Conservation (phyloP, 148 eudicot species). For the Heliosperma pusillum region DNA sequence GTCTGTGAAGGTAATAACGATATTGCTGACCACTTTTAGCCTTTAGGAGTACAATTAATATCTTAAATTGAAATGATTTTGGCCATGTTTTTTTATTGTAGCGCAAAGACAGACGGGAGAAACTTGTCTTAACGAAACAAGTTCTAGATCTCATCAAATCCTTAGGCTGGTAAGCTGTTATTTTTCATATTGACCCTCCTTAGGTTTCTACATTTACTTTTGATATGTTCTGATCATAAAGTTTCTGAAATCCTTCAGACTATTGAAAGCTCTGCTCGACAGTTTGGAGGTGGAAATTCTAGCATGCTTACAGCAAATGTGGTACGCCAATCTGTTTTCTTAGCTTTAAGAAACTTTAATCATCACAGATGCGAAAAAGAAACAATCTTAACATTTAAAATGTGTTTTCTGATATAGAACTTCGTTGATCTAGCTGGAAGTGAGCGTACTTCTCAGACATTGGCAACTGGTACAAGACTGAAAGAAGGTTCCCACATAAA, state of each 20-base stretch:
- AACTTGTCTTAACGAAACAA: slow-evolving; percentile 72
- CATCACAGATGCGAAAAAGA: neutral
- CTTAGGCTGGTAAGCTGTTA: slow-evolving; percentile 62
- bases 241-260: slow-evolving; percentile 24
- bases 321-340: slow-evolving; percentile 41
- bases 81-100: slow-evolving; percentile 24
- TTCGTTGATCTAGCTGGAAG: slow-evolving; percentile 99
- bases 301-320: slow-evolving; percentile 78
- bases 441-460: slow-evolving; percentile 91
- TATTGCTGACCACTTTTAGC: neutral
- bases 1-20: slow-evolving; percentile 62
- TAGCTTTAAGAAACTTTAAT: neutral
- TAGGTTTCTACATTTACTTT: neutral
- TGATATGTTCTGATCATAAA: neutral
- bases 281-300: slow-evolving; percentile 46
- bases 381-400: neutral
- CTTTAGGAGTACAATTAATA: neutral
- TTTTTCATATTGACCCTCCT: neutral
- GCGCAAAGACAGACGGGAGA: slow-evolving; percentile 97
- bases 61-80: neutral
- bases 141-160: slow-evolving; percentile 96
- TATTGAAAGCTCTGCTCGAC: slow-evolving; percentile 71
- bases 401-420: slow-evolving; percentile 42
- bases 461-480: slow-evolving; percentile 66
- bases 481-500: slow-evolving; percentile 97